Conservation (phyloP, 257 asterid species). For the Jaltomata sinuosa region DNA sequence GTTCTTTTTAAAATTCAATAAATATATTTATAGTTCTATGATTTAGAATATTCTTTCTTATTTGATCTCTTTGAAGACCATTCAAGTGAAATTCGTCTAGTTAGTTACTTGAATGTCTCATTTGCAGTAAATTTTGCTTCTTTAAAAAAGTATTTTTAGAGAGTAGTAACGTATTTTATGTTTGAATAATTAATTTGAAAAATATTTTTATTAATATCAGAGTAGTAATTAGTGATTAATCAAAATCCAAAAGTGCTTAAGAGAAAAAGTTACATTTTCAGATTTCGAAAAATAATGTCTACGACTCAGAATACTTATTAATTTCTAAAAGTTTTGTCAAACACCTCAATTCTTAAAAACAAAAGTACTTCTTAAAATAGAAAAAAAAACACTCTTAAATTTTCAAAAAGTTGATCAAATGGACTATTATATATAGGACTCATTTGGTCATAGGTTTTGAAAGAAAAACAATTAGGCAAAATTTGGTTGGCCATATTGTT, state of each 20-base stretch:
- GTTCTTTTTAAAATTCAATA: background rate
- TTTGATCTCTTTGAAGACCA: background rate
- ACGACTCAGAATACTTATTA: background rate
- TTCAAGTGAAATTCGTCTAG: background rate
- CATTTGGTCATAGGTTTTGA: too few relatives aligned
- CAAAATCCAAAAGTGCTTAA: background rate
- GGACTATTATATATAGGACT: rapidly evolving
- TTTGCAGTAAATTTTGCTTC: background rate
- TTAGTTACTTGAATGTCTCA: background rate
- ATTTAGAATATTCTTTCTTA: background rate
- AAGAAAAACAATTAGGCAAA: too few relatives aligned
- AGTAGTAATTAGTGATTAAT: background rate
- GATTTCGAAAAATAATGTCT: too few relatives aligned
- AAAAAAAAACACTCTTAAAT: background rate
- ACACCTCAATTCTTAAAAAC: background rate
- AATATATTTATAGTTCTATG: background rate
- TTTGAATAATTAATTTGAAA: too few relatives aligned
- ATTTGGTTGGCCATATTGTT: too few relatives aligned
- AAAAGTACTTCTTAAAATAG: background rate
- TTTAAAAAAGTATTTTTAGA: too few relatives aligned
- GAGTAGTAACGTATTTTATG: too few relatives aligned
- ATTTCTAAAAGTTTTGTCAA: background rate
- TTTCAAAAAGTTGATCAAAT: background rate
- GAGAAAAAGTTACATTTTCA: background rate
- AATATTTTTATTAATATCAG: background rate